Evolutionary conservation across 169 alveolate species (phyloP), one percentile per base, ranked within the genome.

Genomic region (Perkinsus chesapeaki): DNA sequence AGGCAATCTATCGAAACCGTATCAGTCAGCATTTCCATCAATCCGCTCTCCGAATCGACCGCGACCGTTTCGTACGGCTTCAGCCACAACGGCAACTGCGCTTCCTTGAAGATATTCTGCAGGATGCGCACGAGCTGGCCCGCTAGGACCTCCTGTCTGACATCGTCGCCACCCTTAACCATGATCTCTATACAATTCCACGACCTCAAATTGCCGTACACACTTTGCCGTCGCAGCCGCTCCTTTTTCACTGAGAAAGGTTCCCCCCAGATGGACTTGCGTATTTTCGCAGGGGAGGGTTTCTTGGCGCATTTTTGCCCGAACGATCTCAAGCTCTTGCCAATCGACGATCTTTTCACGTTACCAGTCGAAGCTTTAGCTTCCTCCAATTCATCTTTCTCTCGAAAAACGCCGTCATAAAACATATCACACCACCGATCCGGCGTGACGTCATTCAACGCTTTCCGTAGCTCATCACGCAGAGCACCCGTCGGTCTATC

Each of bases 91-190:
- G n/a, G n/a, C n/a, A n/a, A n/a, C n/a, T n/a, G n/a, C n/a, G n/a
- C n/a, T n/a, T n/a, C n/a, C n/a, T n/a, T n/a, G n/a, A 94, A 98
- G 20, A 99, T 98, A 91, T 96, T 94, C 91, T 97, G 96, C 95
- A 98, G 97, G 92, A 96, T 98, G 82, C 95, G 96, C 39, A 99
- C 96, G 91, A 99, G 95, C 95, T 98, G 99, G 95, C 98, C 97
- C 91, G 99, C 99, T 94, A 99, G 96, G 73, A 97, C 92, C 94
- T 99, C 99, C 94, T 98, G 99, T 39, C 99, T 93, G 43, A 99
- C 95, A 94, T 99, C 99, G 94, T 99, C 99, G 36, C 99, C 98
- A 0, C 99, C 99, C 94, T 99, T 99, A 38, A 98, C 98, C 43
- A 99, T 96, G 39, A 98, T 96, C n/a, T n/a, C n/a, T n/a, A n/a